These are phyloP conservation scores for Paecilomyces niveus DNA, from an alignment of 2,329 filamentous ascomycete genomes.

Conservation along the genomic window DNA sequence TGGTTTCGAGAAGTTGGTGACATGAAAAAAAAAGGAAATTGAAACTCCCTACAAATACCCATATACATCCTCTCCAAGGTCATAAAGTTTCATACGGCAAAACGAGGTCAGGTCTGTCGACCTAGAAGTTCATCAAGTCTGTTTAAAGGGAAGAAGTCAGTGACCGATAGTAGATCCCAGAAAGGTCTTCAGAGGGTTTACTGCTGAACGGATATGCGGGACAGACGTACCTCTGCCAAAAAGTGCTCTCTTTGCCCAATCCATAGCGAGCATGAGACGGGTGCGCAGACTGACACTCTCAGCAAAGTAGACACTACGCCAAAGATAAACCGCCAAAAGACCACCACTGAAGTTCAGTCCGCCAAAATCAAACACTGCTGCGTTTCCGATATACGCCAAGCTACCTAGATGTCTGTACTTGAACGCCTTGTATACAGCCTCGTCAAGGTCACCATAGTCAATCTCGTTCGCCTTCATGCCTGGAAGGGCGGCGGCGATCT, in stretches of 20 bases:
- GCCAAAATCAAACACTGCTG: conserved; percentile 85
- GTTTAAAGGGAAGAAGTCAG: not conserved
- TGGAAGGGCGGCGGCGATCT: conserved; percentile 68
- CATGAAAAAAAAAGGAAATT: not conserved
- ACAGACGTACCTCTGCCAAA: conserved; percentile 79
- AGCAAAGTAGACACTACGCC: conserved; percentile 94
- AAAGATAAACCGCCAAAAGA: conserved; percentile 87
- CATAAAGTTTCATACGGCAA: not conserved
- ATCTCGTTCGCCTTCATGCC: conserved; percentile 75
- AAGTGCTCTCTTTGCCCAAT: conserved; percentile 93
- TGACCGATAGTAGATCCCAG: not conserved
- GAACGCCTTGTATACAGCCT: conserved; percentile 88
- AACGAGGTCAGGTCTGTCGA: not conserved
- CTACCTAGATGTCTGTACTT: conserved; percentile 89
- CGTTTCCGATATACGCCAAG: conserved; percentile 92
- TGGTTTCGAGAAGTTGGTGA: not conserved
- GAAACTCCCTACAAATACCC: not conserved
- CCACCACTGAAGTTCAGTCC: conserved; percentile 76
- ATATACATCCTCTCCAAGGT: not conserved
- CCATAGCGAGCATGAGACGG: conserved; percentile 84
- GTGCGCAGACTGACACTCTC: conserved; percentile 94
- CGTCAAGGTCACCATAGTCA: conserved; percentile 81
- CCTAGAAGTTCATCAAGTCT: conserved; percentile 50
- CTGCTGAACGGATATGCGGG: not conserved
- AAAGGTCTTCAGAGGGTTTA: not conserved